These are phyloP conservation scores for Decorospora gaudefroyi DNA, from an alignment of 2,329 filamentous ascomycete genomes.

Conservation along the genomic window DNA sequence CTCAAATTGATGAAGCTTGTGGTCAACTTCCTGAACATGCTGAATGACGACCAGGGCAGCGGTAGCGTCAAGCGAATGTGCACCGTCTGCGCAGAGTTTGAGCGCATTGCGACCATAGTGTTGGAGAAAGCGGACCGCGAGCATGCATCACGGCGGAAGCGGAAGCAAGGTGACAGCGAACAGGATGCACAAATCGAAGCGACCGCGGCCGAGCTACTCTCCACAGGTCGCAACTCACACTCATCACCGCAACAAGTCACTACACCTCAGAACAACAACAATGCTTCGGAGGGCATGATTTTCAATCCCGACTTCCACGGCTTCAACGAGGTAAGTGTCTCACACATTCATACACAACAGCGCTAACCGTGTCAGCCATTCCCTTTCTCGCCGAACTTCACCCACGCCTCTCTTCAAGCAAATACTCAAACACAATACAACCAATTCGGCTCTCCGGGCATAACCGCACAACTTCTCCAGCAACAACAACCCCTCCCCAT, in stretches of 20 bases:
- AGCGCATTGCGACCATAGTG: slow-evolving; percentile 87
- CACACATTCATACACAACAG: background rate
- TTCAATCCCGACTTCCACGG: slow-evolving; percentile 45
- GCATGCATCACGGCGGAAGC: slow-evolving; percentile 76
- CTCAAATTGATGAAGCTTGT: slow-evolving; percentile 90
- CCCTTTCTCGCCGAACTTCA: slow-evolving; percentile 49
- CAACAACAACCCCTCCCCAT: slow-evolving; percentile 32
- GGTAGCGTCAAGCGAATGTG: slow-evolving; percentile 93
- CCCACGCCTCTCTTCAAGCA: slow-evolving; percentile 44
- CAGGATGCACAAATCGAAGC: slow-evolving; percentile 47
- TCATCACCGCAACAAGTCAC: slow-evolving; percentile 34
- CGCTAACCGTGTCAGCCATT: slow-evolving; percentile 41
- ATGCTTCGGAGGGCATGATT: slow-evolving; percentile 30
- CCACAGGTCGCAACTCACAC: slow-evolving; percentile 35
- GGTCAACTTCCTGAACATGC: slow-evolving; percentile 85
- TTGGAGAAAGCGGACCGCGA: slow-evolving; percentile 92
- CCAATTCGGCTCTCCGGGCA: slow-evolving; percentile 39
- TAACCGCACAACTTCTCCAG: slow-evolving; percentile 40
- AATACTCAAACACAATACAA: slow-evolving; percentile 33
- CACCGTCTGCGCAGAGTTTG: slow-evolving; percentile 92
- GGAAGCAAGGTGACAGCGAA: slow-evolving; percentile 69
- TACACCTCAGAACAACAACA: slow-evolving; percentile 21
- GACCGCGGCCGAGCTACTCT: slow-evolving; percentile 44
- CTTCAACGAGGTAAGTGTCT: slow-evolving; percentile 44
- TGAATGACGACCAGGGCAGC: slow-evolving; percentile 87